phyloP scores from a whole-genome alignment of 805 yeast species.

The Torulaspora maleeae region DNA sequence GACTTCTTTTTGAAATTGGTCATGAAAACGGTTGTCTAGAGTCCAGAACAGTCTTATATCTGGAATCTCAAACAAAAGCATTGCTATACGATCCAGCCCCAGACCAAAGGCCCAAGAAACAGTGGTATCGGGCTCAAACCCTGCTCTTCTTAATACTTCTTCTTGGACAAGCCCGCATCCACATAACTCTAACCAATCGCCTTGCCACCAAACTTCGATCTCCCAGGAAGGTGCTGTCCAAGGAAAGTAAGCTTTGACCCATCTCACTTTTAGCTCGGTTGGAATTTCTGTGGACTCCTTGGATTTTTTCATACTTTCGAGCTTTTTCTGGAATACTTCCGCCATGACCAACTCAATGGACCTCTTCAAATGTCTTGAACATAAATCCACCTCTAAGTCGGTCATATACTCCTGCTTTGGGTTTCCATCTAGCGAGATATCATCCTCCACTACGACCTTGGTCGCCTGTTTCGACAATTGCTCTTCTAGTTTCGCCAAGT shows the following conservation, averaged over 20 bases:
- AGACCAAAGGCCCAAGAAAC: slow-evolving; percentile 98
- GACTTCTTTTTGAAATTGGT: slow-evolving; percentile 62
- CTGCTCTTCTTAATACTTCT: slow-evolving; percentile 70
- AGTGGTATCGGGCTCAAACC: slow-evolving; percentile 48
- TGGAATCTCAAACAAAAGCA: slow-evolving; percentile 91
- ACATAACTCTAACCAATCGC: slow-evolving; percentile 95
- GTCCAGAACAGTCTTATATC: slow-evolving; percentile 95
- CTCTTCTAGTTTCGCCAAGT: slow-evolving; percentile 60
- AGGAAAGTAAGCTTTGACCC: slow-evolving; percentile 95
- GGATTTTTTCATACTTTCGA: slow-evolving; percentile 23
- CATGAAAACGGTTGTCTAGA: slow-evolving; percentile 64
- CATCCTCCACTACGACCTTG: slow-evolving; percentile 75
- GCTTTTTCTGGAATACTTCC: slow-evolving; percentile 58
- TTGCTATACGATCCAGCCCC: slow-evolving; percentile 92
- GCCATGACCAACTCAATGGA: slow-evolving; percentile 80
- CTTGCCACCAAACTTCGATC: slow-evolving; percentile 98
- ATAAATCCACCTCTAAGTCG: slow-evolving; percentile 59
- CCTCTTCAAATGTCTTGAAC: slow-evolving; percentile 74
- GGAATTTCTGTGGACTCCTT: slow-evolving; percentile 55
- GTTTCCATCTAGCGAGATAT: slow-evolving; percentile 52
- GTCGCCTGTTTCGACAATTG: slow-evolving; percentile 27
- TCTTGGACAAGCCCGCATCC: slow-evolving; percentile 91
- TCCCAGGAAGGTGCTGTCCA: slow-evolving; percentile 99
- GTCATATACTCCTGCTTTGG: slow-evolving; percentile 81
- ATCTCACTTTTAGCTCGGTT: slow-evolving; percentile 71